A percentile compares a stretch with the other conserved stretches of the same genome.
phyloP scores from a whole-genome alignment of 78 protist species.

The Emiliania huxleyi region DNA sequence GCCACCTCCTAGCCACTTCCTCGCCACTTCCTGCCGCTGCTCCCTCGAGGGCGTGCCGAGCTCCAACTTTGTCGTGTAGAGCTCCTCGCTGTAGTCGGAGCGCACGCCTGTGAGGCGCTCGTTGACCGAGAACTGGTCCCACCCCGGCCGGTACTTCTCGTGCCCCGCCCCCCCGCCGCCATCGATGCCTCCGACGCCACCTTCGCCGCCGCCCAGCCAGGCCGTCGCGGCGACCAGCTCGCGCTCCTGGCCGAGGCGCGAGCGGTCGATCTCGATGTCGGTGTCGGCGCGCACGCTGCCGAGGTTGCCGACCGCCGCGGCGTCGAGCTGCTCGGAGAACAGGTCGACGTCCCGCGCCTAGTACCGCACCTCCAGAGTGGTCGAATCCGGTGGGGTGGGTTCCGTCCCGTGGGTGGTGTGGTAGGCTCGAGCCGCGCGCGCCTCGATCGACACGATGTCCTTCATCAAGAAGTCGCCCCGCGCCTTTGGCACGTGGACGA shows the following conservation, averaged over 20 bases:
- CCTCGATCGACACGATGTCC: too few species aligned
- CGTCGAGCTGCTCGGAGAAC: not conserved
- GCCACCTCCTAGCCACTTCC: too few species aligned
- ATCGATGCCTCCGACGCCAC: too few species aligned
- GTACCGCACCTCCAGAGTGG: too few species aligned
- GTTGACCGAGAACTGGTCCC: constrained; percentile 77
- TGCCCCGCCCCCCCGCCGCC: constrained; percentile 19
- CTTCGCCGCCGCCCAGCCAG: not conserved
- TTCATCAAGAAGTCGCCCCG: too few species aligned
- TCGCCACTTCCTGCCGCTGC: constrained; percentile 30
- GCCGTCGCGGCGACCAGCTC: constrained; percentile 33
- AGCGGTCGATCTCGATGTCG: constrained; percentile 61
- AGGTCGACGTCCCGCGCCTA: not conserved
- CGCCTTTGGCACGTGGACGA: too few species aligned
- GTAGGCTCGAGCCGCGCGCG: too few species aligned
- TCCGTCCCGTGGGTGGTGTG: too few species aligned
- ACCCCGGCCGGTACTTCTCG: not conserved
- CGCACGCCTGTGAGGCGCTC: constrained; percentile 52
- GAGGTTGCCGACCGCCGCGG: not conserved
- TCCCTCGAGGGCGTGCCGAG: constrained; percentile 39
- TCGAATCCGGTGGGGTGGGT: too few species aligned
- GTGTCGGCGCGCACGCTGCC: constrained; percentile 68
- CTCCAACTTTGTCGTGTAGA: constrained; percentile 56
- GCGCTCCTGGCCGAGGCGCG: constrained; percentile 31
- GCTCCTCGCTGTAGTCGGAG: constrained; percentile 57